Conservation (phyloP, 2,329 filamentous ascomycete species). For the Teratosphaeriaceae sp. region DNA sequence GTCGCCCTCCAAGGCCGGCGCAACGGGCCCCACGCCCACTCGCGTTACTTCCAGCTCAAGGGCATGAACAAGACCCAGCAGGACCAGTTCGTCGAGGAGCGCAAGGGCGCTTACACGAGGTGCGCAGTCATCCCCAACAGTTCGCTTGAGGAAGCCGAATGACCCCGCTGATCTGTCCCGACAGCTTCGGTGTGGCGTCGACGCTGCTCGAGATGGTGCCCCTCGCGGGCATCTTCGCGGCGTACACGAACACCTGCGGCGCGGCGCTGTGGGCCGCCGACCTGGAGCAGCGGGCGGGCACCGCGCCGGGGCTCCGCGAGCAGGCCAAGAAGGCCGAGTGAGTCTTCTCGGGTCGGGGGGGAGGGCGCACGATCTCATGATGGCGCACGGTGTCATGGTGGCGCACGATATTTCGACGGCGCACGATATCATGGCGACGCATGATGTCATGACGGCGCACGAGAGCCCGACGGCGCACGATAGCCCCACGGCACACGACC, state of each 20-base stretch:
- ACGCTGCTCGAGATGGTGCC: constrained; percentile 81
- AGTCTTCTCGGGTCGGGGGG: background rate
- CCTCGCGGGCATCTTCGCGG: constrained; percentile 72
- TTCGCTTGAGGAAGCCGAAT: too few relatives aligned
- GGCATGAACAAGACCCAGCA: constrained; percentile 62
- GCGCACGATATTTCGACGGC: too few relatives aligned
- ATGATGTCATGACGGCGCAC: too few relatives aligned
- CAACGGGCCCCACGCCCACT: constrained; percentile 48
- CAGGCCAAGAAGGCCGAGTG: constrained; percentile 23
- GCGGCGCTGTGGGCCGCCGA: constrained; percentile 90
- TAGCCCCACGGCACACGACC: too few relatives aligned
- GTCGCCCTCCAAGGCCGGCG: constrained; percentile 60
- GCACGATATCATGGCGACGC: too few relatives aligned
- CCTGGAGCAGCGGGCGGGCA: constrained; percentile 27
- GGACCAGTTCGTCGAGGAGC: constrained; percentile 61
- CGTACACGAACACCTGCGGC: constrained; percentile 87
- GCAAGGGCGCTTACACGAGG: constrained; percentile 74
- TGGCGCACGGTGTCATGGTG: too few relatives aligned
- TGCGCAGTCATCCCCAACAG: constrained; percentile 38
- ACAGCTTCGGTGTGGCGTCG: constrained; percentile 63
- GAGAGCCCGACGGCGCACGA: too few relatives aligned
- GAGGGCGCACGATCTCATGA: too few relatives aligned
- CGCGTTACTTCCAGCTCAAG: constrained; percentile 86
- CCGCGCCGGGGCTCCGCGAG: constrained; percentile 27
- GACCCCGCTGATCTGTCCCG: background rate